Evolutionary conservation across 2,329 filamentous ascomycete species (phyloP).

Genomic region (Cryphonectria naterciae): DNA sequence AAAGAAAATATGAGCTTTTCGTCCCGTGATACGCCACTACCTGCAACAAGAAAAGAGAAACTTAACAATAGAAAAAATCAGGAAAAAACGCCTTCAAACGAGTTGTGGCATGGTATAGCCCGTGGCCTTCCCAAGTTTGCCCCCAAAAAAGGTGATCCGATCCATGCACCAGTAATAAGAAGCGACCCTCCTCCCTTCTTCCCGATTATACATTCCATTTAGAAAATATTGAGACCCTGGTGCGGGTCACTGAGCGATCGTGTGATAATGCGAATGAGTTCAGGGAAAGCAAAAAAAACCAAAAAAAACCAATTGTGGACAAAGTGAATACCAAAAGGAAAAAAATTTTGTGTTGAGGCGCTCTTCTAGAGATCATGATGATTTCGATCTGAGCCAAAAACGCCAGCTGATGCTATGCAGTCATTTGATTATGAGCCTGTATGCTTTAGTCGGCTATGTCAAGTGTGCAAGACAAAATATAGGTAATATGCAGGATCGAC

Average conservation of each 20-base stretch:
- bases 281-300: no score
- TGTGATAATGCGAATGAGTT: conserved; percentile 14
- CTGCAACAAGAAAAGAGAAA: not conserved
- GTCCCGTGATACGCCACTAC: conserved; percentile 17
- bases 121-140: conserved; percentile 14
- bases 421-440: conserved; percentile 17
- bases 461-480: conserved; percentile 2
- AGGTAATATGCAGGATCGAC: not conserved
- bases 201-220: conserved; percentile 44
- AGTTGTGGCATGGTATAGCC: conserved; percentile 18
- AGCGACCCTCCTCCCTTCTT: conserved; percentile 4
- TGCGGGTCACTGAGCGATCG: conserved; percentile 26
- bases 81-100: conserved; percentile 6
- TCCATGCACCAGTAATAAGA: conserved; percentile 26
- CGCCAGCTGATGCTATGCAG: conserved; percentile 23
- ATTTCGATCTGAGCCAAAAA: conserved; percentile 13
- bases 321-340: conserved; percentile 27
- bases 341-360: conserved; percentile 1
- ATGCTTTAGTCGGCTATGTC: conserved; percentile 19
- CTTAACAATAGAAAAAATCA: not conserved
- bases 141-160: conserved; percentile 6
- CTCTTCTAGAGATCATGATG: not conserved
- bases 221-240: conserved; percentile 30
- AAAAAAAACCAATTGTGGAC: conserved; percentile 15
- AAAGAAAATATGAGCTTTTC: conserved; percentile 11